Evolutionary conservation across 2,329 filamentous ascomycete genomes (phyloP).

Genomic region (Fusarium decemcellulare): DNA sequence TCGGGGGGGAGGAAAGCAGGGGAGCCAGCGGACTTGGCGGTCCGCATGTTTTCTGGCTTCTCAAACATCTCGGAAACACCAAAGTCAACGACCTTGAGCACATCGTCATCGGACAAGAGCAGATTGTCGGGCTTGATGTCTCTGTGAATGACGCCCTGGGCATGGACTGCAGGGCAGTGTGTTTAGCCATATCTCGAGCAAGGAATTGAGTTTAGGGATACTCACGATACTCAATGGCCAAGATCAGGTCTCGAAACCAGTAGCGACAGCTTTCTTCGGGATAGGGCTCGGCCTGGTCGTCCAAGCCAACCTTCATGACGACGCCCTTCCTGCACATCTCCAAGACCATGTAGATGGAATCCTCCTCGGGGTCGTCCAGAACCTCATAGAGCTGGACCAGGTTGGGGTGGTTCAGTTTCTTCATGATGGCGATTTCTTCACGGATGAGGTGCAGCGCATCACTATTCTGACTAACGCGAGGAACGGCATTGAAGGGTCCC

Average conservation of each 20-base stretch:
- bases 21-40: constrained; percentile 92
- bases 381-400: constrained; percentile 96
- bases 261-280: constrained; percentile 84
- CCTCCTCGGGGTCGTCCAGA: constrained; percentile 93
- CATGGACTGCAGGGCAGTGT: constrained; percentile 74
- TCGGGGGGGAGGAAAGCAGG: constrained; percentile 96
- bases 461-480: constrained; percentile 69
- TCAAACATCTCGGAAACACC: constrained; percentile 99
- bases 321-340: constrained; percentile 99
- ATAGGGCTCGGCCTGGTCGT: constrained; percentile 86
- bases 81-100: constrained; percentile 98
- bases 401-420: constrained; percentile 95
- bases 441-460: constrained; percentile 89
- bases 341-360: constrained; percentile 98
- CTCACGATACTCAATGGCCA: constrained; percentile 93
- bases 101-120: constrained; percentile 88
- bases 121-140: constrained; percentile 99
- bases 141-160: constrained; percentile 93
- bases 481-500: constrained; percentile 44
- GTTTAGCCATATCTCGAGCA: constrained; percentile 1
- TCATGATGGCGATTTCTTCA: constrained; percentile 99
- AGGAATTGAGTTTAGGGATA: constrained; percentile 36
- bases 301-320: constrained; percentile 95
- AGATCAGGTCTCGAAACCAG: constrained; percentile 95
- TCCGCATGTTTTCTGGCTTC: constrained; percentile 87